phyloP scores from a whole-genome alignment of 768 basidiomycete genomes.

The Kwoniella dejecticola region DNA sequence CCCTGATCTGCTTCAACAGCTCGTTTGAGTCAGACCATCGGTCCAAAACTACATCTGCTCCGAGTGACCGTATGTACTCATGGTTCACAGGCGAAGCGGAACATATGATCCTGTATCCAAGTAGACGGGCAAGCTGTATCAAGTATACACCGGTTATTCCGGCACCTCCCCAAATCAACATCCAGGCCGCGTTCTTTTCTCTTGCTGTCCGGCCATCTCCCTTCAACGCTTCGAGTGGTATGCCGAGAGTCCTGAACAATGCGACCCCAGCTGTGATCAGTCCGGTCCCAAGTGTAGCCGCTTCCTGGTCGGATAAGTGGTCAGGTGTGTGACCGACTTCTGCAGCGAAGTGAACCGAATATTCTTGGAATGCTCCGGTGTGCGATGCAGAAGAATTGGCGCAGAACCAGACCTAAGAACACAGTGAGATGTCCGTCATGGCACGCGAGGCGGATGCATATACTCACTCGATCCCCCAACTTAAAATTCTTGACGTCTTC shows the following conservation, averaged over 20 bases:
- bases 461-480: slow-evolving; percentile 36
- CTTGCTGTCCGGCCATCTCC: not conserved
- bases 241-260: slow-evolving; percentile 29
- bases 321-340: slow-evolving; percentile 35
- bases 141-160: slow-evolving; percentile 42
- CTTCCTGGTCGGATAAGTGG: slow-evolving; percentile 29
- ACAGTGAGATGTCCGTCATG: not conserved
- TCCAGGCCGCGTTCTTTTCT: slow-evolving; percentile 17
- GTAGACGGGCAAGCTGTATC: slow-evolving; percentile 58
- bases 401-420: slow-evolving; percentile 44
- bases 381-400: slow-evolving; percentile 31
- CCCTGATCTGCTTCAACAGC: slow-evolving; percentile 29
- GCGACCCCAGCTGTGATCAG: slow-evolving; percentile 42
- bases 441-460: not conserved
- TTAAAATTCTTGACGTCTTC: slow-evolving; percentile 25
- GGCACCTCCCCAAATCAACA: slow-evolving; percentile 39
- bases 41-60: slow-evolving; percentile 60
- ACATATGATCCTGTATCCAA: slow-evolving; percentile 60
- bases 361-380: slow-evolving; percentile 44
- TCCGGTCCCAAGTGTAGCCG: slow-evolving; percentile 40
- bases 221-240: slow-evolving; percentile 12
- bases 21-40: slow-evolving; percentile 21
- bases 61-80: slow-evolving; percentile 56
- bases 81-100: slow-evolving; percentile 59
- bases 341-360: slow-evolving; percentile 34